Evolutionary conservation across 495 filamentous ascomycete genomes (phyloP), one percentile per base, ranked within the genome.

Genomic region (Hypoxylon fuscum): DNA sequence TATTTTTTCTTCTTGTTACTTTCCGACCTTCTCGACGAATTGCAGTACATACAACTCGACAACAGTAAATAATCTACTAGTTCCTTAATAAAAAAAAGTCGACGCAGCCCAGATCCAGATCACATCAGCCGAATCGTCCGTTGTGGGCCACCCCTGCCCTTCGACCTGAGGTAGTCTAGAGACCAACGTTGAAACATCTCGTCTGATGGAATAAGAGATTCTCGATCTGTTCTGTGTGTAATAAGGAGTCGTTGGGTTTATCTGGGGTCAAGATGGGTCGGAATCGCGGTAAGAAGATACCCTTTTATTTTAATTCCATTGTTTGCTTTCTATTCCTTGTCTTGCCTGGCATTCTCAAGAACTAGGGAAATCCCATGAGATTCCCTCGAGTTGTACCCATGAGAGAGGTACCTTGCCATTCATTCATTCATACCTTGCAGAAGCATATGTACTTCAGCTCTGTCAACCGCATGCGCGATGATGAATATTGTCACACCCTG

Each of bases 221-320:
- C 32, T 34, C 8, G 2, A 15, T 35, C 10, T 44, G n/a, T 3
- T 45, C 37, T 45, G 31, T 15, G 31, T 37, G 31, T 37, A 40
- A 27, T 47, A 44, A 35, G 46, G 52, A 55, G 50, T 15, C 38
- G 45, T 12, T 55, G 42, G 51, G 53, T 23, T 17, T 3, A 51
- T 14, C 34, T 18, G 35, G 29, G 20, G 43, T 49, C 50, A 74
- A 63, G 52, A 75, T 78, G 74, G 77, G 62, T 53, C 76, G 77
- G 58, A 79, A 77, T 78, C 77, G 80, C 70, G 79, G 80, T 83
- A 64, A 73, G 80, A 77, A 50, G 51, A 64, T 27, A 40, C 32
- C 22, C 55, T 60, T 41, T 53, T 49, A 31, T 1, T 18, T 40
- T 12, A 40, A 18, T n/a, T n/a, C n/a, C n/a, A n/a, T 57, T 23